Evolutionary conservation across 208 protist species (phyloP).

Genomic region (Leishmania major): DNA sequence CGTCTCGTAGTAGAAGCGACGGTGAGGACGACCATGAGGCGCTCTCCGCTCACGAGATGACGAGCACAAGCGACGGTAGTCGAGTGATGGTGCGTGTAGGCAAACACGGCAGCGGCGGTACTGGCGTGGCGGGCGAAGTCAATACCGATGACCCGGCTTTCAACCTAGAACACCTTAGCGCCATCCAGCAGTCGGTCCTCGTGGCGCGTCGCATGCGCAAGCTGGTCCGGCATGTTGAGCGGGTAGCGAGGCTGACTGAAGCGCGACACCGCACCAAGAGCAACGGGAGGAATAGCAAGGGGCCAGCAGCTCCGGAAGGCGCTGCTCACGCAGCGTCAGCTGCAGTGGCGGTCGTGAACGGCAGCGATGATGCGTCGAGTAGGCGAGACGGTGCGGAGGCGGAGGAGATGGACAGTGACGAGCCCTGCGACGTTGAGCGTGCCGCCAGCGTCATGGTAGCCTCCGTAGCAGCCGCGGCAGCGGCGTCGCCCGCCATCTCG

Average conservation of each 20-base stretch:
- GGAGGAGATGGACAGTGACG: not conserved
- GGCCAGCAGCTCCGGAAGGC: not conserved
- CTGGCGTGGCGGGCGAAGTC: not conserved
- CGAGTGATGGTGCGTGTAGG: slow-evolving; percentile 21
- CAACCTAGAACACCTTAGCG: slow-evolving; percentile 35
- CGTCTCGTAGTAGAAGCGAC: not conserved
- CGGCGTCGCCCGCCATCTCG: not conserved
- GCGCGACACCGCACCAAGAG: slow-evolving; percentile 45
- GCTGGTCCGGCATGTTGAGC: slow-evolving; percentile 77
- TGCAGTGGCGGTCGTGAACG: not conserved
- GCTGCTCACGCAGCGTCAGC: not conserved
- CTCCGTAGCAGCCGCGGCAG: slow-evolving; percentile 22
- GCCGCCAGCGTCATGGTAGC: slow-evolving; percentile 8
- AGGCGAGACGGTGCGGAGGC: not conserved
- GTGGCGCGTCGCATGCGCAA: slow-evolving; percentile 85
- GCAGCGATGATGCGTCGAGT: not conserved
- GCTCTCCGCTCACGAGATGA: not conserved
- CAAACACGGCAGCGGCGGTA: not conserved
- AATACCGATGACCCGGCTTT: not conserved
- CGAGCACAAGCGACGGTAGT: slow-evolving; percentile 12
- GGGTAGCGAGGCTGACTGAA: slow-evolving; percentile 60
- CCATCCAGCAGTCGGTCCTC: slow-evolving; percentile 78
- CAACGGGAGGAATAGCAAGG: not conserved
- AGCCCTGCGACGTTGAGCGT: not conserved
- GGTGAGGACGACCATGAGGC: slow-evolving; percentile 2